Evolutionary conservation across 768 basidiomycete species (phyloP).

Genomic region (Rhodosporidiobolus sp.): DNA sequence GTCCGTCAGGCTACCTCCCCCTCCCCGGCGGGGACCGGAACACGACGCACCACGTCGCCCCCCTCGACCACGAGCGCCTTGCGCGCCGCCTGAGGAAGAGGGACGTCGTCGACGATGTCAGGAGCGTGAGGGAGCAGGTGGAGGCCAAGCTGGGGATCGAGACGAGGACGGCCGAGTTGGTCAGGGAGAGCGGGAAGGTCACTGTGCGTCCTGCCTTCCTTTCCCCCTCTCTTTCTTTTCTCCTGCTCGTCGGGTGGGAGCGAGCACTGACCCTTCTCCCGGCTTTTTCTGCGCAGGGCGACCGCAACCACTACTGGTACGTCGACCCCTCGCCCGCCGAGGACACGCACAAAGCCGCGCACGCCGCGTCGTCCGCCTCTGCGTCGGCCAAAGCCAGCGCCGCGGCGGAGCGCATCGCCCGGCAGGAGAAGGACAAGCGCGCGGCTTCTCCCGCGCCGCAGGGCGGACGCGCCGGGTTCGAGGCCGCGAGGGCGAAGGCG

Average conservation of each 20-base stretch:
- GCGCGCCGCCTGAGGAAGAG: neutral
- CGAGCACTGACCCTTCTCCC: neutral
- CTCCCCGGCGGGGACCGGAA: too few species aligned
- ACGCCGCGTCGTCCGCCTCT: neutral
- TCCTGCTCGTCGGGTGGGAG: neutral
- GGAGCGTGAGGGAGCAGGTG: neutral
- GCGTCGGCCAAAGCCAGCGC: neutral
- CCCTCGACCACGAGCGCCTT: neutral
- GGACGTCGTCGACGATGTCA: neutral
- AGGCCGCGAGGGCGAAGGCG: too few species aligned
- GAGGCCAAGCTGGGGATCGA: neutral
- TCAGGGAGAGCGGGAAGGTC: neutral
- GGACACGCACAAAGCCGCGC: neutral
- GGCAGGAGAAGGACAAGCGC: too few species aligned
- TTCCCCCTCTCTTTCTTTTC: neutral
- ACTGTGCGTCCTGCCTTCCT: neutral
- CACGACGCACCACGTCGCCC: neutral
- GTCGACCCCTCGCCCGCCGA: neutral
- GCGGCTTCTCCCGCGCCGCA: too few species aligned
- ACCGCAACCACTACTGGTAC: slow-evolving; percentile 4
- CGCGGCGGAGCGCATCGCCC: too few species aligned
- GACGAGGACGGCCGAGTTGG: neutral
- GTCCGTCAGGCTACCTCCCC: neutral
- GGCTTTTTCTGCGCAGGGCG: neutral
- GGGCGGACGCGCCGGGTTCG: too few species aligned